phyloP scores from a whole-genome alignment of 768 basidiomycete species.

The Lentinula aciculospora region DNA sequence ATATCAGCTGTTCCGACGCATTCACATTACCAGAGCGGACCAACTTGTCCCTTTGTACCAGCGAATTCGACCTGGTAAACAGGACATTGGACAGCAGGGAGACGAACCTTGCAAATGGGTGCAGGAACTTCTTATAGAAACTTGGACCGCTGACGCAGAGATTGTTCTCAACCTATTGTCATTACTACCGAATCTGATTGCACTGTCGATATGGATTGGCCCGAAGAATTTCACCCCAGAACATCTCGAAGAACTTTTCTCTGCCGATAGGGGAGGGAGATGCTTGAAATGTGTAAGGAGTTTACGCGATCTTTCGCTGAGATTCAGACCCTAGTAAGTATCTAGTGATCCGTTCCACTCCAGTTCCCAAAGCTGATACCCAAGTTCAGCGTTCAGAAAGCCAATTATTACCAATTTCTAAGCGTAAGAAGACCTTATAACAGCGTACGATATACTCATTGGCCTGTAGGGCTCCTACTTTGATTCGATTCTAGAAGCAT shows the following conservation, averaged over 20 bases:
- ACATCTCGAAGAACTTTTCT: slow-evolving; percentile 67
- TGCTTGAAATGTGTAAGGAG: slow-evolving; percentile 30
- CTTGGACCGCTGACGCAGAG: slow-evolving; percentile 73
- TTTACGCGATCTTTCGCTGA: slow-evolving; percentile 51
- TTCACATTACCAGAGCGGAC: slow-evolving; percentile 43
- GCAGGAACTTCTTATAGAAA: slow-evolving; percentile 44
- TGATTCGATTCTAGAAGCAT: slow-evolving; percentile 58
- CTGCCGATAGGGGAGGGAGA: slow-evolving; percentile 12
- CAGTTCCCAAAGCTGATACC: neutral
- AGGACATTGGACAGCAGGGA: neutral
- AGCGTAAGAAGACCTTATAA: slow-evolving; percentile 34
- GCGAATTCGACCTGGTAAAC: slow-evolving; percentile 35
- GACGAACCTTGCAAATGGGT: slow-evolving; percentile 32
- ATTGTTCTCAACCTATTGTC: slow-evolving; percentile 65
- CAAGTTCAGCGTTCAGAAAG: slow-evolving; percentile 52
- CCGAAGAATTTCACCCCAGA: slow-evolving; percentile 75
- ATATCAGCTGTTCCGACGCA: slow-evolving; percentile 50
- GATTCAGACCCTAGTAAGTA: slow-evolving; percentile 82
- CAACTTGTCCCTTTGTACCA: slow-evolving; percentile 55
- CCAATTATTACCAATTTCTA: slow-evolving; percentile 79
- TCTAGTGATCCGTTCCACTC: too few relatives aligned
- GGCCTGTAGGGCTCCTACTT: slow-evolving; percentile 69
- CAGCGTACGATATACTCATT: neutral
- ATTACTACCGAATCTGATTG: slow-evolving; percentile 44
- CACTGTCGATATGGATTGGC: slow-evolving; percentile 64